Percentiles rank a stretch among this genome's conserved stretches.
Conservation (phyloP, 2,329 filamentous ascomycete species). For the Pseudogymnoascus sp. region DNA sequence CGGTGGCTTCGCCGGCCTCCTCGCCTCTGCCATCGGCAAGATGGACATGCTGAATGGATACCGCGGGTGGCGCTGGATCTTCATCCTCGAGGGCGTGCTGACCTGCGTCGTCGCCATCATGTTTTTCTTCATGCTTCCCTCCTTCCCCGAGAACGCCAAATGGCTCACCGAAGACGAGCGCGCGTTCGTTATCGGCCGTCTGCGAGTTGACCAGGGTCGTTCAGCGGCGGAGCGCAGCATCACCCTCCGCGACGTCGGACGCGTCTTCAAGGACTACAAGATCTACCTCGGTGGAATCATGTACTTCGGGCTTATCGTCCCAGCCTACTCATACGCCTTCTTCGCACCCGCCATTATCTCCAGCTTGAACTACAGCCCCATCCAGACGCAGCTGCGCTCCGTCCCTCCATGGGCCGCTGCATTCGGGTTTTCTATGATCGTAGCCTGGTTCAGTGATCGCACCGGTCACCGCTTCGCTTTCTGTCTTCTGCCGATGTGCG, state of each 20-base stretch:
- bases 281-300: slow-evolving; percentile 67
- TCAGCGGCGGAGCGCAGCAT: slow-evolving; percentile 55
- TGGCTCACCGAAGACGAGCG: slow-evolving; percentile 67
- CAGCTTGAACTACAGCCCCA: slow-evolving; percentile 53
- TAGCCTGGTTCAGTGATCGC: slow-evolving; percentile 65
- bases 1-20: slow-evolving; percentile 75
- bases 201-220: slow-evolving; percentile 60
- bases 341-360: slow-evolving; percentile 65
- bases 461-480: slow-evolving; percentile 67
- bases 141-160: slow-evolving; percentile 65
- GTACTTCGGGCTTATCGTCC: slow-evolving; percentile 74
- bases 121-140: slow-evolving; percentile 62
- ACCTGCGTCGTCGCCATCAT: slow-evolving; percentile 52
- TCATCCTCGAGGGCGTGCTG: slow-evolving; percentile 65
- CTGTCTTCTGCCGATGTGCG: slow-evolving; percentile 55
- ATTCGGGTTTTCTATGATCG: slow-evolving; percentile 68
- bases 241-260: slow-evolving; percentile 40
- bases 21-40: slow-evolving; percentile 82
- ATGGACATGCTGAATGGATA: slow-evolving; percentile 67
- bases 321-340: slow-evolving; percentile 70
- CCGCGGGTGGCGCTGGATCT: slow-evolving; percentile 71
- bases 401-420: slow-evolving; percentile 58
- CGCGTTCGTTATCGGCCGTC: slow-evolving; percentile 53
- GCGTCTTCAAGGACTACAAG: slow-evolving; percentile 65
- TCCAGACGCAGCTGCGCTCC: slow-evolving; percentile 41